Evolutionary conservation across 2,329 filamentous ascomycete species (phyloP).

Genomic region (Stachybotrys chlorohalonatus): DNA sequence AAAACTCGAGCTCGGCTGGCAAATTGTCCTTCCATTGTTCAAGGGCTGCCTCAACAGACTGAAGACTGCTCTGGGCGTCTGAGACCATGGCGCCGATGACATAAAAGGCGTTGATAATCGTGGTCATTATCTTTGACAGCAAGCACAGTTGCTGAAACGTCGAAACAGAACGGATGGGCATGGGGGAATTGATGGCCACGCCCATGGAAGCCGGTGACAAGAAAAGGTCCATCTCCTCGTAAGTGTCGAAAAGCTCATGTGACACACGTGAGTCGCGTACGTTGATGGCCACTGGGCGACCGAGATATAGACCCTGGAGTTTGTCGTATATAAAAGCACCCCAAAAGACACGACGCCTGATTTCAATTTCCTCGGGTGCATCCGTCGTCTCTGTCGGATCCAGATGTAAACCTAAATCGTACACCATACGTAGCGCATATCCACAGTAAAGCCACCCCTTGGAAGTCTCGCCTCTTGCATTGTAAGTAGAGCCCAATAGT

Average conservation of each 20-base stretch:
- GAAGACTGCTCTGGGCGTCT: slow-evolving; percentile 2
- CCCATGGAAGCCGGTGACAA: not conserved
- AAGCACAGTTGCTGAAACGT: slow-evolving; percentile 24
- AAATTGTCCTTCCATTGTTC: slow-evolving; percentile 1
- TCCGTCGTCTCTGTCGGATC: slow-evolving; percentile 14
- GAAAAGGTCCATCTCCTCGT: slow-evolving; percentile 13
- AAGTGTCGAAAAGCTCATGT: slow-evolving; percentile 8
- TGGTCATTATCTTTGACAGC: slow-evolving; percentile 25
- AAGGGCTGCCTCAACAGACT: slow-evolving; percentile 1
- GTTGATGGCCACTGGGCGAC: slow-evolving; percentile 14
- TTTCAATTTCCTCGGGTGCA: slow-evolving; percentile 17
- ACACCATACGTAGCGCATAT: slow-evolving; percentile 29
- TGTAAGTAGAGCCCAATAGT: slow-evolving; percentile 15
- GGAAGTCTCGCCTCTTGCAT: slow-evolving; percentile 13
- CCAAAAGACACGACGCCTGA: slow-evolving; percentile 22
- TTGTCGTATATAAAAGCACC: slow-evolving; percentile 21
- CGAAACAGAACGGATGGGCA: slow-evolving; percentile 19
- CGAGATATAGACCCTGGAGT: slow-evolving; percentile 19
- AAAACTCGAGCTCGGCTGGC: not conserved
- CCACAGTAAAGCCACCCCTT: slow-evolving; percentile 30
- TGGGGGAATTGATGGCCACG: not conserved
- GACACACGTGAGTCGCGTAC: slow-evolving; percentile 12
- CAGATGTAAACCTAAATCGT: slow-evolving; percentile 28
- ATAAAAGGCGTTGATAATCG: slow-evolving; percentile 14
- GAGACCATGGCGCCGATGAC: slow-evolving; percentile 2